phyloP scores from a whole-genome alignment of 2,329 filamentous ascomycete genomes.

The Fusarium udum region DNA sequence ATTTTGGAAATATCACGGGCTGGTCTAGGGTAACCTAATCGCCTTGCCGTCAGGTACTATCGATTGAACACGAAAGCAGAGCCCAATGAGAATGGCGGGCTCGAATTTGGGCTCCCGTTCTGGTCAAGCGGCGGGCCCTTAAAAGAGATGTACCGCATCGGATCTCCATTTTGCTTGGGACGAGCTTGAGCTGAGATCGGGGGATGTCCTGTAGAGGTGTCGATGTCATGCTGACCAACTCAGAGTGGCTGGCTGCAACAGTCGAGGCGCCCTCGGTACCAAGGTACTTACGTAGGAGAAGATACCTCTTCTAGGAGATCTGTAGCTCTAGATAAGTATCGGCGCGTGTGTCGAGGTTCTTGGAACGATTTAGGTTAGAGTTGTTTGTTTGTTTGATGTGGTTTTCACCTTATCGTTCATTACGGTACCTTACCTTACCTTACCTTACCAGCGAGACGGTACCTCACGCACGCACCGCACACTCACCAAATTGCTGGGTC shows the following conservation, averaged over 20 bases:
- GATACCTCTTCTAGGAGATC: background rate
- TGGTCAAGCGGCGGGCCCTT: constrained; percentile 28
- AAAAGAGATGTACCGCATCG: constrained; percentile 27
- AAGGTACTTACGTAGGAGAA: background rate
- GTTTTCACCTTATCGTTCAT: background rate
- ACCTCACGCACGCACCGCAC: background rate
- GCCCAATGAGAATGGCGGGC: background rate
- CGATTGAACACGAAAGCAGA: constrained; percentile 13
- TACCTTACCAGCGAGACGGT: background rate
- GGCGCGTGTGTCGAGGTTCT: background rate
- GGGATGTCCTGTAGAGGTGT: constrained; percentile 10
- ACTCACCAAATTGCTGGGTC: background rate
- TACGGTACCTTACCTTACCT: background rate
- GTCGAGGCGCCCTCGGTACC: background rate
- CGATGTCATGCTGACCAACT: constrained; percentile 19
- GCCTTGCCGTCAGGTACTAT: constrained; percentile 17
- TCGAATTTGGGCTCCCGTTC: constrained; percentile 2
- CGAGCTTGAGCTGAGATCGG: constrained; percentile 19
- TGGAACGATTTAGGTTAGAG: background rate
- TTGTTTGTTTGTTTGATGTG: background rate
- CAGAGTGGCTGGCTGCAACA: constrained; percentile 28
- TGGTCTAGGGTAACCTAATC: constrained; percentile 30
- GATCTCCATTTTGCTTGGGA: constrained; percentile 18
- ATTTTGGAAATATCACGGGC: constrained; percentile 5
- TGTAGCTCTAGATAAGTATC: background rate